Conservation (phyloP, 2,329 filamentous ascomycete species). For the Colletotrichum kahawae region DNA sequence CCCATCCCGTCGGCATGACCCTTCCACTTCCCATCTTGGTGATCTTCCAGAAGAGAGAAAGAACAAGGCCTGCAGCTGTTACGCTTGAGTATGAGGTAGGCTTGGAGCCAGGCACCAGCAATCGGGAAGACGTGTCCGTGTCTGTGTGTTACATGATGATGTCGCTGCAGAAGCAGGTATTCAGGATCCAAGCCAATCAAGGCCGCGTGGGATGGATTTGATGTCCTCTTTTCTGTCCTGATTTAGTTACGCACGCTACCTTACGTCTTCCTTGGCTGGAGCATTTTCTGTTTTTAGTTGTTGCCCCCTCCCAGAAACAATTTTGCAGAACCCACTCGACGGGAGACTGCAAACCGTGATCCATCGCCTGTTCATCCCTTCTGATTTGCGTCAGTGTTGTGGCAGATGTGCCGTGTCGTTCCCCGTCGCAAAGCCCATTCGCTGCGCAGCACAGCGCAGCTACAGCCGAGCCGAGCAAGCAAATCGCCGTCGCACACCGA, state of each 20-base stretch:
- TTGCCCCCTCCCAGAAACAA: not conserved
- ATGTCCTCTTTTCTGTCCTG: not conserved
- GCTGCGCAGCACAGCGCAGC: not conserved
- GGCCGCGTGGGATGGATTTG: not conserved
- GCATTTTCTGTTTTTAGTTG: not conserved
- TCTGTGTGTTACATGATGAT: not conserved
- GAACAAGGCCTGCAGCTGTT: not conserved
- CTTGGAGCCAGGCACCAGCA: not conserved
- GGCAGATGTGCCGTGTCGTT: not conserved
- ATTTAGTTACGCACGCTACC: not conserved
- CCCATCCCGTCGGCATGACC: not conserved
- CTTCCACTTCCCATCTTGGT: not conserved
- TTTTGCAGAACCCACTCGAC: not conserved
- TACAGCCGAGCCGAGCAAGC: not conserved
- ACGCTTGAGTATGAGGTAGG: not conserved
- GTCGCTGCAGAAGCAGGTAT: not conserved
- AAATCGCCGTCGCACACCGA: not conserved
- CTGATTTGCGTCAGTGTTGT: not conserved
- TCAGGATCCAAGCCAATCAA: not conserved
- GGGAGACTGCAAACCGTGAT: not conserved
- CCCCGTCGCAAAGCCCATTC: not conserved
- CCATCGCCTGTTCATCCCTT: constrained; percentile 6
- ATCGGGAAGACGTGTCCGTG: not conserved
- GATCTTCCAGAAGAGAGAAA: not conserved
- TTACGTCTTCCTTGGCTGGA: not conserved